Evolutionary conservation across 768 basidiomycete species (phyloP), one percentile per base, ranked within the genome.

Genomic region (Leucogyrophana mollusca): DNA sequence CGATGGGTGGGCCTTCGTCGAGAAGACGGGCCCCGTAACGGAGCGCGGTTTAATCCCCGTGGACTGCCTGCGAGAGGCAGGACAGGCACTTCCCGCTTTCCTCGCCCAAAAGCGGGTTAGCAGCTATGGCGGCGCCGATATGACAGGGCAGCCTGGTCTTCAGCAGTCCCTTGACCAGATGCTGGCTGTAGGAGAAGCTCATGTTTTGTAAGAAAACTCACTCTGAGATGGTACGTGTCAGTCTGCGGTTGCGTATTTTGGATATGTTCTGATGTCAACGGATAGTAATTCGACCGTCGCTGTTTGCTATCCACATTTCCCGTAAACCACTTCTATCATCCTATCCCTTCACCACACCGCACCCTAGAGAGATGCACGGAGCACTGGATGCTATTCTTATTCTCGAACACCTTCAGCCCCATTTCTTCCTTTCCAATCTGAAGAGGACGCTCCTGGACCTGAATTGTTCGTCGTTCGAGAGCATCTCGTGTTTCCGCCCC

Each of bases 1-100:
- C 47, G 87, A 88, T 53, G 87, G 85, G 1, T 89, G 87, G 87
- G 78, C 78, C 5, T 62, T 77, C 50, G 78, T 84, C 30, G 76
- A 84, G 66, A 78, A 71, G 48, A 43, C 74, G 9, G 50, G 48
- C 2, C 13, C 36, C 6, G 32, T 39, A 2, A 34, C 16, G 6
- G 58, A 56, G 3, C 62, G 62, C 32, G 86, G 85, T 0, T 58
- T 87, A 43, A 83, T 88, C 37, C 86, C 86, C 4, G 66, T 87
- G n/a, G 82, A 85, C 53, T 87, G 85, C 59, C 69, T 87, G 59
- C 69, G 82, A 22, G 68, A 71, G 34, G 57, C 64, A 18, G 68
- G 71, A 14, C 72, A 79, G 57, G 65, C 71, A 18, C 62, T 80
- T 24, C 71, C 76, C 0, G 60, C 67, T 7, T 82, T 80, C 64